Base-by-base conservation (phyloP, 1,284 basidiomycete genomes). In the Trichosporon sp. region DNA sequence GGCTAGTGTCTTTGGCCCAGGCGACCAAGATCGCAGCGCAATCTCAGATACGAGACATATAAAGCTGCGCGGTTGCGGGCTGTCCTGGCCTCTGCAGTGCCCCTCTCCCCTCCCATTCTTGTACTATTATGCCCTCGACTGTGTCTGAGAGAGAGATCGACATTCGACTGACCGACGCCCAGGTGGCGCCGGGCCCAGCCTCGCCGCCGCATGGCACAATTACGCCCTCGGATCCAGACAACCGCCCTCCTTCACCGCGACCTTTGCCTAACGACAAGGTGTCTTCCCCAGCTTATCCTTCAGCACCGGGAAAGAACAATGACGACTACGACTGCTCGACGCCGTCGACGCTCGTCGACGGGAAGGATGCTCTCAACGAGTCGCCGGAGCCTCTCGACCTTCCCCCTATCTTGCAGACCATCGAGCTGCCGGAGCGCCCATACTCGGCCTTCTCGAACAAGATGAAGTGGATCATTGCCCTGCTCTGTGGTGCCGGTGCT, bases 371-470 rank as follows among this genome's bases (percentile, higher is more conserved):
- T 3, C 29, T 21, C 18, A 60, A 60, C 3, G 44, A 18, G 27
- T 60, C 27, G 21, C 56, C 56, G 3, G 56, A 31, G 27, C 29
- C 29, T 11, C 29, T 60, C 56, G 8, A 31, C 27, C 56, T 60
- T 32, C 56, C 56, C 1, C 27, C 56, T 18, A 23, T 60, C 27
- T 12, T 60, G 27, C 6, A 29, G 27, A 60, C 27, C 12, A 18
- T 18, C 15, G 29, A 18, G 13, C 27, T 23, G 13, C 56, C 56
- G 18, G 18, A 25, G 1, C 65, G 70, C 23, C 77, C 80, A 0
- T 82, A 80, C 71, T 79, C 78, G 35, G 72, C 77, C 2, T 81
- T 81, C 63, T 71, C 76, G 6, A 56, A 31, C 27, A 60, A 65
- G 8, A 80, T 75, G 29, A 77, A 76, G 62, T 76, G 76, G 71